Percentiles rank a stretch among this genome's conserved stretches.
Evolutionary conservation across 768 basidiomycete genomes (phyloP).

Genomic region (Candolleomyces aberdarensis): DNA sequence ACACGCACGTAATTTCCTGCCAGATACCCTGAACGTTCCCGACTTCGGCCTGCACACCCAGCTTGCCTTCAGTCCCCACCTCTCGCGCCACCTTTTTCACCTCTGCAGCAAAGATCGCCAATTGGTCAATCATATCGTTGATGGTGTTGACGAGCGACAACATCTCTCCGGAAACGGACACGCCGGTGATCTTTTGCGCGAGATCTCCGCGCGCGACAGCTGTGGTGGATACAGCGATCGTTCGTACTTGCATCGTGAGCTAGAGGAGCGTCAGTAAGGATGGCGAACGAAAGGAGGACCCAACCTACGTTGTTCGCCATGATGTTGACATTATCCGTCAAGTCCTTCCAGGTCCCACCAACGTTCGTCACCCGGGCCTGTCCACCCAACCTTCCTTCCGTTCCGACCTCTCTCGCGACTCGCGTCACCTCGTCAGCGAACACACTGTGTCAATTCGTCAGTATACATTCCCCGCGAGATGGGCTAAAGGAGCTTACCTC

Average conservation of each 20-base stretch:
- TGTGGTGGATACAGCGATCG: constrained; percentile 90
- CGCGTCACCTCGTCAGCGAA: constrained; percentile 81
- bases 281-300: not conserved
- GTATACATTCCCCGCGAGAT: not conserved
- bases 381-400: constrained; percentile 92
- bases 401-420: constrained; percentile 95
- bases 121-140: constrained; percentile 75
- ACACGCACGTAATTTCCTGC: constrained; percentile 93
- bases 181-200: constrained; percentile 89
- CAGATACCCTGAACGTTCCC: constrained; percentile 97
- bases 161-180: constrained; percentile 94
- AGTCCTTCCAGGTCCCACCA: constrained; percentile 95
- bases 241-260: constrained; percentile 91
- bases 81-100: constrained; percentile 95
- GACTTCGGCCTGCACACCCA: constrained; percentile 96
- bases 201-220: constrained; percentile 94
- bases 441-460: constrained; percentile 49
- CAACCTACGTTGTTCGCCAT: constrained; percentile 83
- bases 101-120: constrained; percentile 54
- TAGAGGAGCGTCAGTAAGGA: constrained; percentile 20
- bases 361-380: constrained; percentile 93
- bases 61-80: constrained; percentile 97
- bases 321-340: constrained; percentile 94
- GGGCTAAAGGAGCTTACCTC: not conserved
- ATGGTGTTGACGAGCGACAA: constrained; percentile 95